Evolutionary conservation across 495 filamentous ascomycete species (phyloP).

Genomic region (Xylaria cubensis): DNA sequence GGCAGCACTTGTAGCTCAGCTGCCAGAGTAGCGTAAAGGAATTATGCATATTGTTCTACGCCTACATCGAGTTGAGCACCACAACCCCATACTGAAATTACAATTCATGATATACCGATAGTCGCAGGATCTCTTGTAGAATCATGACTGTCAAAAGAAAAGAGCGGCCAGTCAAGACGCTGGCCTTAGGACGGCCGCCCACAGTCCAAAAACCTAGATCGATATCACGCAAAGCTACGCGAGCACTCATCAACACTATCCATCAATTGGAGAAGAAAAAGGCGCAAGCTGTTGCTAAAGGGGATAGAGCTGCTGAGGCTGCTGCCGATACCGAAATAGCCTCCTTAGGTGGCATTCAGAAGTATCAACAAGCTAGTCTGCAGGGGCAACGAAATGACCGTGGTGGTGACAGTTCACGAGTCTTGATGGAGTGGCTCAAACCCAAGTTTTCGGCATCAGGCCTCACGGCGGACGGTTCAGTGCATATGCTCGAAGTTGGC

Average conservation of each 20-base stretch:
- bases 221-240: slow-evolving; percentile 80
- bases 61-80: background rate
- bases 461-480: slow-evolving; percentile 41
- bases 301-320: slow-evolving; percentile 63
- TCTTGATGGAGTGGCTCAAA: slow-evolving; percentile 86
- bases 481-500: slow-evolving; percentile 86
- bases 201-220: slow-evolving; percentile 54
- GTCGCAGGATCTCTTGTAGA: slow-evolving; percentile 25
- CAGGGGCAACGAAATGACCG: slow-evolving; percentile 82
- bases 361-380: slow-evolving; percentile 89
- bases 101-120: background rate
- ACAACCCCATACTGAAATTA: background rate
- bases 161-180: slow-evolving; percentile 50
- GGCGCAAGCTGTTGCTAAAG: slow-evolving; percentile 67
- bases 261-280: slow-evolving; percentile 83
- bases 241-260: slow-evolving; percentile 81
- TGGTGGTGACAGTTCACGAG: slow-evolving; percentile 87
- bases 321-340: slow-evolving; percentile 61
- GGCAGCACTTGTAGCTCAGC: background rate
- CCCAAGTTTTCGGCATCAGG: slow-evolving; percentile 40
- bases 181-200: slow-evolving; percentile 76
- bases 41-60: too few relatives aligned
- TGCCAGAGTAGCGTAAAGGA: background rate
- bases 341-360: slow-evolving; percentile 75
- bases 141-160: slow-evolving; percentile 44